These are phyloP conservation scores for Grifola frondosa DNA, from an alignment of 1,284 basidiomycete species.

Conservation along the genomic window DNA sequence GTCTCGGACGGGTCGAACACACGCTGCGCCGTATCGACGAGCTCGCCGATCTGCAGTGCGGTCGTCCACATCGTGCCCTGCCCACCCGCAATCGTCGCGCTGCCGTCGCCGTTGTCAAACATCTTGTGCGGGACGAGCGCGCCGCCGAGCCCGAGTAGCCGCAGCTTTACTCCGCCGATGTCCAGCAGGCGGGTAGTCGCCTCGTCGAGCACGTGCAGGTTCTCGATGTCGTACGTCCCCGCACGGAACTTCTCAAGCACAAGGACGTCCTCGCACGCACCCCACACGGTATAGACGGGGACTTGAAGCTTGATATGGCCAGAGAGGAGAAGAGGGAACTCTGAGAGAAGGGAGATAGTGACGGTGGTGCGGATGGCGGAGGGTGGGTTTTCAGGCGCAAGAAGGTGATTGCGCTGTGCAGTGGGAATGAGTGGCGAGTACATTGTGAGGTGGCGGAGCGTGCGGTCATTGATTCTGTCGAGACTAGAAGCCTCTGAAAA, in stretches of 20 bases:
- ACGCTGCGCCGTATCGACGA: conserved; percentile 95
- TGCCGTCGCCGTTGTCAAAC: conserved; percentile 95
- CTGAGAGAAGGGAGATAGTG: conserved; percentile 78
- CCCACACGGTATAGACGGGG: conserved; percentile 96
- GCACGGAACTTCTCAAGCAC: conserved; percentile 92
- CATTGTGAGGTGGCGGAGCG: conserved; percentile 93
- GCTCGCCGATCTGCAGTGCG: conserved; percentile 94
- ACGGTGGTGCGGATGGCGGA: conserved; percentile 63
- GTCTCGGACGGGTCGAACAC: conserved; percentile 94
- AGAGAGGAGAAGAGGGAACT: conserved; percentile 89
- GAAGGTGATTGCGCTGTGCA: conserved; percentile 78
- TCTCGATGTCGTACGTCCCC: conserved; percentile 80
- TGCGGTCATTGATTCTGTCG: conserved; percentile 90
- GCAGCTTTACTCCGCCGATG: conserved; percentile 90
- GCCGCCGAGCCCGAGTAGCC: conserved; percentile 93
- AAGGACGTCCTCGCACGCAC: conserved; percentile 94
- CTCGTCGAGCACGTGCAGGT: conserved; percentile 92
- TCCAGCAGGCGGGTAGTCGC: conserved; percentile 89
- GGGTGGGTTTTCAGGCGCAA: conserved; percentile 64
- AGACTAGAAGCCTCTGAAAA: conserved; percentile 73
- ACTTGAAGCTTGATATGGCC: conserved; percentile 87
- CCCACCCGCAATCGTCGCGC: conserved; percentile 94
- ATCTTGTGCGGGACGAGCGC: conserved; percentile 96
- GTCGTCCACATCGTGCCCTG: conserved; percentile 99
- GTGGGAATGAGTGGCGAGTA: conserved; percentile 95